Evolutionary conservation across 1,284 basidiomycete genomes (phyloP).

Genomic region (Ustilago tritici): DNA sequence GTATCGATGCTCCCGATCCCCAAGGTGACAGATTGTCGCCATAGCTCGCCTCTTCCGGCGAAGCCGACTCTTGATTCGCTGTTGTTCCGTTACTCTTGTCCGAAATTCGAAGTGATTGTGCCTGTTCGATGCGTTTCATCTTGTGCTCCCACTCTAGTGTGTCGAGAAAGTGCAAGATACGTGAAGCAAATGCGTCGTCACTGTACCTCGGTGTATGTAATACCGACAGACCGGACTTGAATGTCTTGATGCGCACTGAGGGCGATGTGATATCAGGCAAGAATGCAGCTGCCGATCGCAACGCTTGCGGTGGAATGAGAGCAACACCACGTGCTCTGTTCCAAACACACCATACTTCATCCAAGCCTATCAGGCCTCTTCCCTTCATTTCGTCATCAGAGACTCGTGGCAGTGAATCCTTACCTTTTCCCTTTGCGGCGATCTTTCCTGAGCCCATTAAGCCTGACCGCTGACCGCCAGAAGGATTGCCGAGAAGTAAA

Average conservation of each 20-base stretch:
- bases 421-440: conserved; percentile 66
- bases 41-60: conserved; percentile 30
- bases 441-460: conserved; percentile 61
- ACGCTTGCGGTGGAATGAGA: conserved; percentile 86
- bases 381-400: conserved; percentile 30
- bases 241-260: conserved; percentile 77
- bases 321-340: conserved; percentile 91
- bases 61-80: background rate
- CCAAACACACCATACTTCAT: conserved; percentile 98
- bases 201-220: conserved; percentile 80
- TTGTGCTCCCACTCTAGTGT: conserved; percentile 46
- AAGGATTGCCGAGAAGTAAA: conserved; percentile 75
- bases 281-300: conserved; percentile 79
- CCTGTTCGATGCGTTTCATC: conserved; percentile 45
- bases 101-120: conserved; percentile 34
- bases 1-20: conserved; percentile 50
- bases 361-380: conserved; percentile 79
- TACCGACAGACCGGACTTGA: conserved; percentile 81
- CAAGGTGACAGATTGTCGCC: conserved; percentile 41
- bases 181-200: conserved; percentile 51
- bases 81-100: conserved; percentile 1
- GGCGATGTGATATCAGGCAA: conserved; percentile 79
- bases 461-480: conserved; percentile 64
- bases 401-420: conserved; percentile 20
- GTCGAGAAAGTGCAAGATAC: conserved; percentile 52